Base-by-base conservation (phyloP, 2,329 filamentous ascomycete species). In the Dichotomopilus funicola region DNA sequence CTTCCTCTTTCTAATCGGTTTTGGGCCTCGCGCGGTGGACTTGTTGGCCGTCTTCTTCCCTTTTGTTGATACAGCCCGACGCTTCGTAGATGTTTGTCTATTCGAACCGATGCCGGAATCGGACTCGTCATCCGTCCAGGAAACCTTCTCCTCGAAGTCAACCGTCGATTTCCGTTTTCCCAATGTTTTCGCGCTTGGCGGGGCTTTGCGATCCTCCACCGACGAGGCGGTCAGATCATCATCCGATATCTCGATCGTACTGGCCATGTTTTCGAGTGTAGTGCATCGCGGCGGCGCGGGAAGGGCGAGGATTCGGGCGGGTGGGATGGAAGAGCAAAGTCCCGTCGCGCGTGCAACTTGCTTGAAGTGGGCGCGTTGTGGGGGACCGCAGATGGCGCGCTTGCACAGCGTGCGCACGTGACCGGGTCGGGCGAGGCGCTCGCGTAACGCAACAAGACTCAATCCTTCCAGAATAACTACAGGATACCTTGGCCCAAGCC, bases 41-140 rank as follows among this genome's bases (percentile, higher is more conserved):
- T 55, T 45, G 36, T 49, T 49, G 1, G 53, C 44, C 4, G 53
- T 41, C 58, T 71, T 74, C 12, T 76, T 79, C 34, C 73, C 74
- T 31, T 75, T 55, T 27, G 3, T 27, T 3, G 50, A 35, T 2
- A 38, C 44, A 8, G 58, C 50, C 12, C 59, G 54, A 9, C 61
- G 62, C 11, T 62, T 62, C 5, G 75, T 75, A 62, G 81, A 81
- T 40, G 79, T 74, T 62, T 82, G 79, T 0, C 72, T 67, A 34
- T 64, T 63, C 27, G 47, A 75, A 50, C 82, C 81, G 65, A 85
- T 86, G 67, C 80, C 72, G 60, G 89, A 89, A 6, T 81, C 78
- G 1, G 82, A 82, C 35, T 86, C 82, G 38, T 86, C 81, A 55
- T 83, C 82, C 3, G 78, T 79, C 77, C 76, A 81, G n/a, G 72